Evolutionary conservation across 495 filamentous ascomycete species (phyloP).

Genomic region (Acidiella bohemica): DNA sequence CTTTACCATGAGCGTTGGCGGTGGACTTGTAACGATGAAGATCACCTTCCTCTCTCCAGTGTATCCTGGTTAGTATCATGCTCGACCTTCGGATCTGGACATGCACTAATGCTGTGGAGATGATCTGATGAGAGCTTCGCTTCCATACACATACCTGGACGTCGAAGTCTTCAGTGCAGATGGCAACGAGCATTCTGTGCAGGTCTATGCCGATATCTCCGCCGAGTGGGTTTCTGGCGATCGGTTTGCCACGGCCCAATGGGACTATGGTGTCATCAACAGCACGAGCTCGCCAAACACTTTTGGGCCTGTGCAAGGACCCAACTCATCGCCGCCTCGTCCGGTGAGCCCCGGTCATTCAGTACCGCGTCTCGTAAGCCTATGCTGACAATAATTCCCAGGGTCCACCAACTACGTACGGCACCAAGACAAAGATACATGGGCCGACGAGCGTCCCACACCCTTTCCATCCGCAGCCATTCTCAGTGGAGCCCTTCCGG

Average conservation of each 20-base stretch:
- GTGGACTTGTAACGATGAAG: constrained; percentile 37
- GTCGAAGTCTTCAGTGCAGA: constrained; percentile 41
- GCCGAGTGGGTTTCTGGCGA: constrained; percentile 52
- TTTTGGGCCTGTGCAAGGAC: too few species aligned
- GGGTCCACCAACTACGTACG: too few species aligned
- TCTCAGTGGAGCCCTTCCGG: too few species aligned
- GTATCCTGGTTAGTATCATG: constrained; percentile 27
- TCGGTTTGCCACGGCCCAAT: constrained; percentile 35
- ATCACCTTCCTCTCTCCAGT: constrained; percentile 47
- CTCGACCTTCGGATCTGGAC: not conserved
- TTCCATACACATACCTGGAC: constrained; percentile 44
- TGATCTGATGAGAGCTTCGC: constrained; percentile 42
- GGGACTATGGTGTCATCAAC: constrained; percentile 38
- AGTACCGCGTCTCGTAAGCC: too few species aligned
- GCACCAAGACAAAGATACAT: too few species aligned
- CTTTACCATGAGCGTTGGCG: constrained; percentile 41
- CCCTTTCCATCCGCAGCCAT: too few species aligned
- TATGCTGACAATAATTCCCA: too few species aligned
- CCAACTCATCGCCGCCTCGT: too few species aligned
- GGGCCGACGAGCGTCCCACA: too few species aligned
- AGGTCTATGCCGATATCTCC: constrained; percentile 48
- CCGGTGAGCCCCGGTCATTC: too few species aligned
- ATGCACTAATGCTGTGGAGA: constrained; percentile 5
- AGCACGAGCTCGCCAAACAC: too few species aligned
- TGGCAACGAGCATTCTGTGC: constrained; percentile 40